A percentile compares a stretch with the other conserved stretches of the same genome.
Evolutionary conservation across 2,329 filamentous ascomycete species (phyloP).

Genomic region (Ceratocystis papillata): DNA sequence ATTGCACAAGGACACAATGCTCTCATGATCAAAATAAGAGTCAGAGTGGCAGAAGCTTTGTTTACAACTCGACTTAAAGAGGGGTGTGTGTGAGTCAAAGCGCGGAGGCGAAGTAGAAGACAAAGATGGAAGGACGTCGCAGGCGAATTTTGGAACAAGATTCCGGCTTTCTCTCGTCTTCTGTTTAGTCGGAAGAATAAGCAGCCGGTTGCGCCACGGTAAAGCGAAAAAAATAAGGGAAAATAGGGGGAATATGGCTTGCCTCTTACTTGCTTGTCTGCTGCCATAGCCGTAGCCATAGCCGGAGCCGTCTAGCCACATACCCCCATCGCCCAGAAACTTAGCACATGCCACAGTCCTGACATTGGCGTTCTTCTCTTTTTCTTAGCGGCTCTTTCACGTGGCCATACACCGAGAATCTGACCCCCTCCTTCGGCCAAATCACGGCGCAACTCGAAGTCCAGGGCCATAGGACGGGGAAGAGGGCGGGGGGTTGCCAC

Average conservation of each 20-base stretch:
- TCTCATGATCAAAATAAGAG: slow-evolving; percentile 6
- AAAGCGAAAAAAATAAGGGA: background rate
- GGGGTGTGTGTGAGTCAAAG: background rate
- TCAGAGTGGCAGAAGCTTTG: slow-evolving; percentile 7
- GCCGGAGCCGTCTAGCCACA: background rate
- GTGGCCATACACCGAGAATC: slow-evolving; percentile 9
- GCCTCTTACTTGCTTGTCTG: background rate
- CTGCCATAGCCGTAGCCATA: background rate
- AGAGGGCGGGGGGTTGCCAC: background rate
- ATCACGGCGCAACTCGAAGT: slow-evolving; percentile 11
- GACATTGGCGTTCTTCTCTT: background rate
- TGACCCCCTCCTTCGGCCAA: slow-evolving; percentile 14
- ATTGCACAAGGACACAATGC: background rate
- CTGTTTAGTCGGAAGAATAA: slow-evolving; percentile 2
- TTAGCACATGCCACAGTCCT: background rate
- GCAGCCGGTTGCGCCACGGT: background rate
- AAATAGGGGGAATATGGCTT: background rate
- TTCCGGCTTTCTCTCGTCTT: background rate
- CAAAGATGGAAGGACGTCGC: background rate
- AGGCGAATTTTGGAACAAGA: background rate
- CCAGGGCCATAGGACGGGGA: background rate
- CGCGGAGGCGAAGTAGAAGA: slow-evolving; percentile 5
- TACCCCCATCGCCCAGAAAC: no score
- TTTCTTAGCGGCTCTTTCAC: slow-evolving; percentile 8
- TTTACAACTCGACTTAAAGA: background rate